Evolutionary conservation across 768 basidiomycete species (phyloP).

Genomic region (Peribolospora baueri): DNA sequence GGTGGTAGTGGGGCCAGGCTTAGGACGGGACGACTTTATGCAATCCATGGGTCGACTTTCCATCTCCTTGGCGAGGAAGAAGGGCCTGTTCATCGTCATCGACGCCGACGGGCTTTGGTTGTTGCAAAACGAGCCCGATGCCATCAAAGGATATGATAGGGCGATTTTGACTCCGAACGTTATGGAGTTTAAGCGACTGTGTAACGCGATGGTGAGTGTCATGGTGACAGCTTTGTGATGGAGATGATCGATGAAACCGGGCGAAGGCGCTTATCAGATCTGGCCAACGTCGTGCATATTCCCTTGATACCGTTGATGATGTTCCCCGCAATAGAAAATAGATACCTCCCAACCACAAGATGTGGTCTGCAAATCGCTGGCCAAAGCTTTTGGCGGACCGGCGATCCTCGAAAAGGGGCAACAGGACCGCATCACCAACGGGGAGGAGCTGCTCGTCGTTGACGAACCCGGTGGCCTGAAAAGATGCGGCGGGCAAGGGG

Average conservation of each 20-base stretch:
- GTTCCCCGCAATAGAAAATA: constrained; percentile 16
- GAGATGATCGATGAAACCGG: constrained; percentile 7
- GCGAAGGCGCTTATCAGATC: constrained; percentile 15
- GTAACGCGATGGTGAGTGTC: constrained; percentile 38
- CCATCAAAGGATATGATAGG: constrained; percentile 62
- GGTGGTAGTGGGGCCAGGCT: constrained; percentile 73
- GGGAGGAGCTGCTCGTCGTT: constrained; percentile 38
- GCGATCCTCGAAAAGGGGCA: constrained; percentile 75
- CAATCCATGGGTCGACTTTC: constrained; percentile 54
- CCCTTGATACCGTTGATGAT: neutral
- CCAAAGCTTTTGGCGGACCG: constrained; percentile 54
- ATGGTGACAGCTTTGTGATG: neutral
- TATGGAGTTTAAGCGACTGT: constrained; percentile 68
- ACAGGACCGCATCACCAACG: constrained; percentile 53
- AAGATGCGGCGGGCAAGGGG: constrained; percentile 88
- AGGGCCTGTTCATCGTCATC: constrained; percentile 69
- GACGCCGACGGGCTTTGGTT: constrained; percentile 83
- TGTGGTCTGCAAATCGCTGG: constrained; percentile 40
- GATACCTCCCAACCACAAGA: constrained; percentile 17
- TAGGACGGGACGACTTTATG: constrained; percentile 81
- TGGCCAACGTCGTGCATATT: neutral
- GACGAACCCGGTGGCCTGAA: constrained; percentile 59
- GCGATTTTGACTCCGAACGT: constrained; percentile 85
- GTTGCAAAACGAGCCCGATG: constrained; percentile 43
- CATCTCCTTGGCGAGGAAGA: constrained; percentile 41